Evolutionary conservation across 2,329 filamentous ascomycete species (phyloP).

Genomic region (Triangularia setosa): DNA sequence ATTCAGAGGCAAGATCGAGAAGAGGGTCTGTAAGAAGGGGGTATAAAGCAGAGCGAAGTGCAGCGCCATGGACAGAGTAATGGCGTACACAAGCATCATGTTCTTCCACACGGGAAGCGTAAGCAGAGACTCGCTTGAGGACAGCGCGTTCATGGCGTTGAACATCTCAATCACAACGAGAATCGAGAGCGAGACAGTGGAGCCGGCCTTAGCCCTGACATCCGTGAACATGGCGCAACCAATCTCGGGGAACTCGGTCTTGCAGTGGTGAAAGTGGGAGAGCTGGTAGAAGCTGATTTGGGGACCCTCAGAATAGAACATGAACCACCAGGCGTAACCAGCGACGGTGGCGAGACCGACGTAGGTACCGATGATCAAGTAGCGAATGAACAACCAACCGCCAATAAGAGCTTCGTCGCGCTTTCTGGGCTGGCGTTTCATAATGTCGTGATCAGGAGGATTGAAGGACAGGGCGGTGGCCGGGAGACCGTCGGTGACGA

Average conservation of each 20-base stretch:
- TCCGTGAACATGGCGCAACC: conserved; percentile 90
- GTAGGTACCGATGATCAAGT: conserved; percentile 93
- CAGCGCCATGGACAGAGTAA: conserved; percentile 84
- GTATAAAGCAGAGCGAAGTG: conserved; percentile 94
- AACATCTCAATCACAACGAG: conserved; percentile 99
- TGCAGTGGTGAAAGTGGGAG: conserved; percentile 90
- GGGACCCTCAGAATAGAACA: conserved; percentile 87
- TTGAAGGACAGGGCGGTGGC: conserved; percentile 97
- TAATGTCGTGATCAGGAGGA: conserved; percentile 96
- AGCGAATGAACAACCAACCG: conserved; percentile 96
- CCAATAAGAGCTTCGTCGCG: conserved; percentile 89
- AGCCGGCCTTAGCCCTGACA: conserved; percentile 81
- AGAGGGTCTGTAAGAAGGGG: conserved; percentile 81
- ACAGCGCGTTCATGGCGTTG: conserved; percentile 97
- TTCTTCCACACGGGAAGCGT: conserved; percentile 97
- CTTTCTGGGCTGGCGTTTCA: conserved; percentile 87
- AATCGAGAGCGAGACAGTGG: conserved; percentile 86
- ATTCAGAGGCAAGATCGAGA: conserved; percentile 85
- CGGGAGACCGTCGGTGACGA: conserved; percentile 94
- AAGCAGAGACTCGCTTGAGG: conserved; percentile 87
- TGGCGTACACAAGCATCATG: conserved; percentile 96
- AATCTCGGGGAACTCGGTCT: conserved; percentile 77
- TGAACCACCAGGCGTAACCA: conserved; percentile 99
- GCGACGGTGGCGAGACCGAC: conserved; percentile 92
- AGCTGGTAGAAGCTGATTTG: conserved; percentile 90